Evolutionary conservation across 352 stramenopile species (phyloP).

Genomic region (Hyaloperonospora brassicae): DNA sequence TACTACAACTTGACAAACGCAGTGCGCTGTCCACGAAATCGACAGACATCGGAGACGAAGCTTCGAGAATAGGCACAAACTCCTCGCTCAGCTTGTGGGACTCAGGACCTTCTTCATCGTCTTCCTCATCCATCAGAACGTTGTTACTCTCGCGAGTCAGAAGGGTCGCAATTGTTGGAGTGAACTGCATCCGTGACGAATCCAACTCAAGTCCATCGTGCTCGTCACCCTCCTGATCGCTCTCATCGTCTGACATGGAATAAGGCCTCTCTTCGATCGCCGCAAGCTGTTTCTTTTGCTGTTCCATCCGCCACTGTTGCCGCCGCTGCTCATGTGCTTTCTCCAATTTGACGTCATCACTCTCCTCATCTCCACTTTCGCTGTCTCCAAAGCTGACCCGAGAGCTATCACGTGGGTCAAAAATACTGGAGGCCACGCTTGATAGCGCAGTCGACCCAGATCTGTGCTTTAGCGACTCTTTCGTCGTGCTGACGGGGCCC

Average conservation of each 20-base stretch:
- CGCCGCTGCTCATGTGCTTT: slow-evolving; percentile 23
- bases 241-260: slow-evolving; percentile 24
- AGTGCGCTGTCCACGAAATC: slow-evolving; percentile 41
- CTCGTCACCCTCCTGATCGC: slow-evolving; percentile 24
- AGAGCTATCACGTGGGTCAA: slow-evolving; percentile 22
- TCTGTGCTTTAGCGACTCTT: slow-evolving; percentile 12
- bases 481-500: slow-evolving; percentile 5
- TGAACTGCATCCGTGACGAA: slow-evolving; percentile 36
- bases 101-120: slow-evolving; percentile 29
- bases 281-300: slow-evolving; percentile 28
- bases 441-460: slow-evolving; percentile 19
- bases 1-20: slow-evolving; percentile 29
- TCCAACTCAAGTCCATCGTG: slow-evolving; percentile 25
- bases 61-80: slow-evolving; percentile 51
- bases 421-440: slow-evolving; percentile 17
- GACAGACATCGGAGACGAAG: slow-evolving; percentile 27
- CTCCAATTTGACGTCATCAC: slow-evolving; percentile 20
- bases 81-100: slow-evolving; percentile 34
- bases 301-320: slow-evolving; percentile 32
- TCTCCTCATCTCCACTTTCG: slow-evolving; percentile 20
- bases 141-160: slow-evolving; percentile 45
- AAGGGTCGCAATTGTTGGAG: slow-evolving; percentile 35
- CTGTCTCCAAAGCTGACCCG: slow-evolving; percentile 23
- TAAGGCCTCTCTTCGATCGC: slow-evolving; percentile 22
- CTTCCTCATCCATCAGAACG: slow-evolving; percentile 51